phyloP scores from a whole-genome alignment of 2,329 filamentous ascomycete species.

The Phialophora verrucosa region DNA sequence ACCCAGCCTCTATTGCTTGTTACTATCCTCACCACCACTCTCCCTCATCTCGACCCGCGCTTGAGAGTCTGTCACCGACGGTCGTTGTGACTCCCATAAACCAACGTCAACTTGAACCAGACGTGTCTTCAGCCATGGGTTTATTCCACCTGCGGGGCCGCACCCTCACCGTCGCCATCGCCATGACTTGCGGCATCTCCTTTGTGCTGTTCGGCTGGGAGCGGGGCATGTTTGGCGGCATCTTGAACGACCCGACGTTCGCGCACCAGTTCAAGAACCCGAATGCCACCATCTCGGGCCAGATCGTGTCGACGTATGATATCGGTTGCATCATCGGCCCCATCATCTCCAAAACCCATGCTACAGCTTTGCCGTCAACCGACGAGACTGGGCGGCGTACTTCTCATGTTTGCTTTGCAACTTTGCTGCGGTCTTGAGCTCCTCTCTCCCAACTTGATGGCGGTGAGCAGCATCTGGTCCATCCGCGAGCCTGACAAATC shows the following conservation, averaged over 20 bases:
- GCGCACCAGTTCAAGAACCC: slow-evolving; percentile 39
- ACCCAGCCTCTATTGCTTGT: slow-evolving; percentile 5
- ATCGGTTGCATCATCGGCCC: slow-evolving; percentile 47
- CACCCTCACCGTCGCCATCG: slow-evolving; percentile 7
- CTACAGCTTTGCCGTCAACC: too few species aligned
- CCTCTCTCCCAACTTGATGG: slow-evolving; percentile 49
- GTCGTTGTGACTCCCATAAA: neutral
- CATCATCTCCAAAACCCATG: slow-evolving; percentile 7
- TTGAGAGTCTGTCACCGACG: neutral
- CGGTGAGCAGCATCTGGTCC: slow-evolving; percentile 88
- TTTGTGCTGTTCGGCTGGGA: slow-evolving; percentile 58
- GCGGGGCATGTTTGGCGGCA: slow-evolving; percentile 46
- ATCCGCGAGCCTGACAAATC: slow-evolving; percentile 78
- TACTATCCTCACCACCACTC: neutral
- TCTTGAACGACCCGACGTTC: slow-evolving; percentile 43
- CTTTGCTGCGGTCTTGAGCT: slow-evolving; percentile 17
- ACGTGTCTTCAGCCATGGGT: slow-evolving; percentile 1
- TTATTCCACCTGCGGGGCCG: slow-evolving; percentile 15
- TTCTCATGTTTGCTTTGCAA: too few species aligned
- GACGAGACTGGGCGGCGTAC: too few species aligned
- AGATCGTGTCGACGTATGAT: slow-evolving; percentile 60
- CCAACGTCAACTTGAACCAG: slow-evolving; percentile 8
- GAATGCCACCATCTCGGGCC: slow-evolving; percentile 56
- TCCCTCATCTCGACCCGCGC: too few species aligned
- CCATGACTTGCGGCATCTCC: slow-evolving; percentile 43